Base-by-base conservation (phyloP, 305 asterid species). In the Plantago rigida region DNA sequence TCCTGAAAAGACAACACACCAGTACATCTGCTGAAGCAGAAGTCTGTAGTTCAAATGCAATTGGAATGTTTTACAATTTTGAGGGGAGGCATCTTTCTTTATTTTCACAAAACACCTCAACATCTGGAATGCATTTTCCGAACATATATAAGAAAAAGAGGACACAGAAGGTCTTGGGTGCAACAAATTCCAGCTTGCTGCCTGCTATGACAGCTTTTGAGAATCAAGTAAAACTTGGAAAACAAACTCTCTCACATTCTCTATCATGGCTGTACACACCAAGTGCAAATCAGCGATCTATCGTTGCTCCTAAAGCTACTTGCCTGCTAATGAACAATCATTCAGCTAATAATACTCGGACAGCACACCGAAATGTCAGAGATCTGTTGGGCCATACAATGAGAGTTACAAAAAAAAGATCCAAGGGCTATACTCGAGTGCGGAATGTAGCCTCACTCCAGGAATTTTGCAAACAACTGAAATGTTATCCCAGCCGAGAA, bases 111-210 rank as follows among this genome's bases (percentile, higher is more conserved):
- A 69, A 51, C 62, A 63, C 45, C 58, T 55, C 75, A 39, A 31
- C 59, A 60, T 74, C 75, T 8, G 76, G 77, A 73, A 69, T 78
- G 78, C 74, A 73, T 58, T 84, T 85, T 71, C 95, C 95, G 46
- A 60, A 68, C 48, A 85, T 75, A 52, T 76, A 53, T 62, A 85
- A 85, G 84, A 92, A 81, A 72, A 86, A 67, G 80, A 86, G 97
- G 77, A 82, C 79, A 3, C 84, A 77, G 71, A 83, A 79, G 77
- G 68, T 50, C 39, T 72, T 79, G 11, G 66, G 52, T 69, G 51
- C 75, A 51, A 77, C 62, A 68, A 55, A 73, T 8, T 36, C 44
- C 69, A 66, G 70, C 75, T 57, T 44, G 47, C 67, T 64, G 65
- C 59, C 10, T 8, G 44, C 10, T 5, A 36, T 31, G 5, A 47